Evolutionary conservation across 1,139 yeast genomes (phyloP).

Genomic region (Scheffersomyces stambukii): DNA sequence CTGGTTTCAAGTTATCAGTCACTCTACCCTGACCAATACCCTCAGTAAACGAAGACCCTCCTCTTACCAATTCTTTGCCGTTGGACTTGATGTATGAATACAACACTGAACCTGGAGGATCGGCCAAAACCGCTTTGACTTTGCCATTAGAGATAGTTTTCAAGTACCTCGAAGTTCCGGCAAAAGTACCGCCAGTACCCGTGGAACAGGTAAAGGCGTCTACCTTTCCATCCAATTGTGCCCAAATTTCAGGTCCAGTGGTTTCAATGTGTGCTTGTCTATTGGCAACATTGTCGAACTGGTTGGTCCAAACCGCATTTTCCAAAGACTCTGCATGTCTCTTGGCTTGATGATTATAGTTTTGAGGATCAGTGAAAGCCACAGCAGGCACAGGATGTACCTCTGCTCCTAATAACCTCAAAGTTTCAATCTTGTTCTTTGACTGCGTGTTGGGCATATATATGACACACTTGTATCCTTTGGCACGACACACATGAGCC

Average conservation of each 20-base stretch:
- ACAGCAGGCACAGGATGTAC: conserved; percentile 91
- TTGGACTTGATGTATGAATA: conserved; percentile 71
- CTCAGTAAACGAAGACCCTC: conserved; percentile 86
- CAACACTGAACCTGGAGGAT: conserved; percentile 89
- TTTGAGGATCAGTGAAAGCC: conserved; percentile 73
- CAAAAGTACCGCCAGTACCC: conserved; percentile 90
- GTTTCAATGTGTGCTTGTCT: conserved; percentile 87
- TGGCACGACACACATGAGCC: conserved; percentile 81
- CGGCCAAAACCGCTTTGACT: conserved; percentile 69
- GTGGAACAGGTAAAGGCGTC: conserved; percentile 87
- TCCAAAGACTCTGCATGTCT: conserved; percentile 71
- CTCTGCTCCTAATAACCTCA: conserved; percentile 74
- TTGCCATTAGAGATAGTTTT: conserved; percentile 58
- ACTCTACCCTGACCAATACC: conserved; percentile 96
- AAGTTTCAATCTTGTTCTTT: conserved; percentile 68
- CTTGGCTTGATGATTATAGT: conserved; percentile 80
- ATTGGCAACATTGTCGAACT: conserved; percentile 82
- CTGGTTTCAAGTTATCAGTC: conserved; percentile 75
- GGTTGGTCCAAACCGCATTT: conserved; percentile 90
- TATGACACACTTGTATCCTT: conserved; percentile 79
- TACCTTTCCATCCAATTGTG: conserved; percentile 75
- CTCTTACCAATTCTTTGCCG: conserved; percentile 58
- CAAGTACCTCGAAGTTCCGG: conserved; percentile 74
- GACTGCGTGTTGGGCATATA: conserved; percentile 91
- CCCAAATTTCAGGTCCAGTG: conserved; percentile 90